These are phyloP conservation scores for Aspergillus unguis DNA, from an alignment of 2,329 filamentous ascomycete genomes.

Conservation along the genomic window DNA sequence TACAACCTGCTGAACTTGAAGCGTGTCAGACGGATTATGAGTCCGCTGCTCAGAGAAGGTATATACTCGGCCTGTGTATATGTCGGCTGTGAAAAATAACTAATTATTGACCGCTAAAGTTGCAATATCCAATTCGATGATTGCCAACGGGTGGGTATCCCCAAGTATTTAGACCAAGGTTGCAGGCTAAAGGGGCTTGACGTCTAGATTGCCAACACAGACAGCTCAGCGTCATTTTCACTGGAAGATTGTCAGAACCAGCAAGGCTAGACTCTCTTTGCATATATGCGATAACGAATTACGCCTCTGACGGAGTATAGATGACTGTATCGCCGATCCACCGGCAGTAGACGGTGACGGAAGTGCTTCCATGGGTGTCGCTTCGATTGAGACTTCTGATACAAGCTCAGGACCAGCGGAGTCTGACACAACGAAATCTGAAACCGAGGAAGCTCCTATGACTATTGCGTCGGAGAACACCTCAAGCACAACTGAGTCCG, in stretches of 20 bases:
- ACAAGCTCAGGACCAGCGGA: neutral
- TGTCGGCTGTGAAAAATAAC: neutral
- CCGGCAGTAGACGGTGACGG: neutral
- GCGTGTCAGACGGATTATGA: constrained; percentile 17
- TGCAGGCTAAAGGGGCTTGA: neutral
- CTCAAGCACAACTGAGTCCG: neutral
- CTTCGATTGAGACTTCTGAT: neutral
- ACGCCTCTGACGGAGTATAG: neutral
- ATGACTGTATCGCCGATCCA: constrained; percentile 1
- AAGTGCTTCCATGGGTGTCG: neutral
- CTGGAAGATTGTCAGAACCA: constrained; percentile 19
- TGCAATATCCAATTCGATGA: constrained; percentile 23
- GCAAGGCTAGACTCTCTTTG: constrained; percentile 8
- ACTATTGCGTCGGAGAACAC: neutral
- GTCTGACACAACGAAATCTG: neutral
- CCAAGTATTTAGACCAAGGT: neutral
- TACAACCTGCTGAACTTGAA: neutral
- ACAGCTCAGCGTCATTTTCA: constrained; percentile 11
- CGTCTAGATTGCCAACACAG: constrained; percentile 16
- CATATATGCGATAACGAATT: too few species aligned
- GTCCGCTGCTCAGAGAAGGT: constrained; percentile 23
- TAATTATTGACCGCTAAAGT: constrained; percentile 8
- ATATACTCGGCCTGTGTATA: neutral
- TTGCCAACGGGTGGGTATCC: constrained; percentile 18
- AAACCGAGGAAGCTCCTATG: neutral